These are phyloP conservation scores for Candida sakaeoensis DNA, from an alignment of 805 yeast species.

Conservation along the genomic window DNA sequence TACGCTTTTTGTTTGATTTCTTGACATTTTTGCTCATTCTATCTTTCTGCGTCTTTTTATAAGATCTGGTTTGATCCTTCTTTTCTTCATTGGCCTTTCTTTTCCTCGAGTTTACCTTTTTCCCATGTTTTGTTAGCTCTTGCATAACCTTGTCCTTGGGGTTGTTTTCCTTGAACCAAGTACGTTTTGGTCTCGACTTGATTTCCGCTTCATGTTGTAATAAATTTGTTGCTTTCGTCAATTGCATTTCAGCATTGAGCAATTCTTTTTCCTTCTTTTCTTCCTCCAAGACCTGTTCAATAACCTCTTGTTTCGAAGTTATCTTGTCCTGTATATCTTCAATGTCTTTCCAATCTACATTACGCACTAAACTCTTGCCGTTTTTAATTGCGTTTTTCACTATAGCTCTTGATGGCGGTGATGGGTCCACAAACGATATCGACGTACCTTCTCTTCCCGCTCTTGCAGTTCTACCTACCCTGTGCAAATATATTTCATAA, in stretches of 20 bases:
- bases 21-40: conserved; percentile 2
- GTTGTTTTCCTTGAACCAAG: conserved; percentile 79
- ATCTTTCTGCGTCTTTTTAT: conserved; percentile 6
- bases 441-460: conserved; percentile 96
- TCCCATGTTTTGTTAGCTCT: conserved; percentile 46
- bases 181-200: conserved; percentile 85
- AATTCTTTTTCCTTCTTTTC: conserved; percentile 88
- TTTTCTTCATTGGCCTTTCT: conserved; percentile 64
- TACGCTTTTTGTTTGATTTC: conserved; percentile 3
- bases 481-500: conserved; percentile 87
- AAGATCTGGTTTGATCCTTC: conserved; percentile 34
- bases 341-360: conserved; percentile 85
- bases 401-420: conserved; percentile 78
- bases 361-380: conserved; percentile 78
- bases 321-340: conserved; percentile 63
- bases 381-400: conserved; percentile 88
- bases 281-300: conserved; percentile 78
- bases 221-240: conserved; percentile 80
- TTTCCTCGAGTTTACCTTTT: conserved; percentile 61
- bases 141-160: conserved; percentile 33
- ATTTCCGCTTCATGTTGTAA: conserved; percentile 80
- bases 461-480: conserved; percentile 99
- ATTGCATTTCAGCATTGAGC: conserved; percentile 84
- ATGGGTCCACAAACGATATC: conserved; percentile 90
- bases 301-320: conserved; percentile 52